phyloP scores from a whole-genome alignment of 2,329 filamentous ascomycete genomes.

The Aureobasidium uvarum region DNA sequence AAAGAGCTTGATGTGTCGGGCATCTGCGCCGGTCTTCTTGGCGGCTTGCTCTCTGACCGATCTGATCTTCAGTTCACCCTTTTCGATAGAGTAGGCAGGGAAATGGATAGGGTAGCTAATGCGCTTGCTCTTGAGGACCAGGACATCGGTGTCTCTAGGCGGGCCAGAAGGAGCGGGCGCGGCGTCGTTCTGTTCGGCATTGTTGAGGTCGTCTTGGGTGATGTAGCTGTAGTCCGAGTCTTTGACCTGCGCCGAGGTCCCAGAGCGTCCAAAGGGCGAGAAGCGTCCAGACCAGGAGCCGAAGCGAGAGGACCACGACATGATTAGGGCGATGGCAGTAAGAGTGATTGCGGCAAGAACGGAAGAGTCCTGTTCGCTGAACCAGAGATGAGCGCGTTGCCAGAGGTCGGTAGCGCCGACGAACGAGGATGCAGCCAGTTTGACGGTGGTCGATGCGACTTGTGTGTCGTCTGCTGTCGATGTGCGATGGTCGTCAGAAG shows the following conservation, averaged over 20 bases:
- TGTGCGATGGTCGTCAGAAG: constrained; percentile 11
- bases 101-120: constrained; percentile 68
- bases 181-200: constrained; percentile 34
- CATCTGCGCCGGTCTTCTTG: constrained; percentile 61
- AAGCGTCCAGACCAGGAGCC: constrained; percentile 48
- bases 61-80: constrained; percentile 65
- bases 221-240: constrained; percentile 81
- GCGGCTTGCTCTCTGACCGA: constrained; percentile 67
- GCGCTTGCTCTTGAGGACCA: constrained; percentile 67
- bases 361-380: constrained; percentile 35
- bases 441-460: constrained; percentile 19
- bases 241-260: constrained; percentile 57
- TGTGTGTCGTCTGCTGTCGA: constrained; percentile 1
- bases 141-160: constrained; percentile 63
- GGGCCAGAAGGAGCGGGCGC: constrained; percentile 40
- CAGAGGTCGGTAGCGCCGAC: constrained; percentile 11
- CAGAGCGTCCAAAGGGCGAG: constrained; percentile 49
- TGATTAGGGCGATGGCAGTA: constrained; percentile 44
- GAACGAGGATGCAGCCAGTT: constrained; percentile 18
- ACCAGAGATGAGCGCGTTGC: constrained; percentile 31
- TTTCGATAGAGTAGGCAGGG: constrained; percentile 70
- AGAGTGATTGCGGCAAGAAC: constrained; percentile 32
- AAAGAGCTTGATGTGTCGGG: constrained; percentile 62
- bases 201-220: constrained; percentile 67
- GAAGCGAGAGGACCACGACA: constrained; percentile 51